A percentile compares a stretch with the other conserved stretches of the same genome.
phyloP scores from a whole-genome alignment of 306 rosid genomes.

The Fagus crenata region DNA sequence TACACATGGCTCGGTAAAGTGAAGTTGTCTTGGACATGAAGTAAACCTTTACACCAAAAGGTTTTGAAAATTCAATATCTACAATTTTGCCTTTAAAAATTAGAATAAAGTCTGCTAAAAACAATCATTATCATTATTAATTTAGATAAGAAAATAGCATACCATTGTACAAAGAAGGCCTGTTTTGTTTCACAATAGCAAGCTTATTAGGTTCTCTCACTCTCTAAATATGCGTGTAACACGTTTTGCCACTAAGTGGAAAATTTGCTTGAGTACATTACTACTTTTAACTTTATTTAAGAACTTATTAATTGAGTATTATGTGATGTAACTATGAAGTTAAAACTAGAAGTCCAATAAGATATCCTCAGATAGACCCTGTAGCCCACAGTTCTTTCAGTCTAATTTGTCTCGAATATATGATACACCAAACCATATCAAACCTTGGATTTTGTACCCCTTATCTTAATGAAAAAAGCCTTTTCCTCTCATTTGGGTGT shows the following conservation, averaged over 20 bases:
- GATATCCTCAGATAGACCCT: conserved; percentile 25
- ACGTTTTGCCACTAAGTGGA: neutral
- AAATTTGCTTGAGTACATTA: neutral
- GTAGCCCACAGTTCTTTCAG: conserved; percentile 37
- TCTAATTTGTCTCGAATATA: conserved; percentile 49
- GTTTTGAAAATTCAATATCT: neutral
- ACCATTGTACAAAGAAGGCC: neutral
- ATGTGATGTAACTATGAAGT: neutral
- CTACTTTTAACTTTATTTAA: neutral
- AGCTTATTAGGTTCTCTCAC: neutral
- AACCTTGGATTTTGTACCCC: conserved; percentile 42
- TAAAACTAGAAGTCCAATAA: neutral
- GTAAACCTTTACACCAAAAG: neutral
- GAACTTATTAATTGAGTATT: neutral
- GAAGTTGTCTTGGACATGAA: neutral
- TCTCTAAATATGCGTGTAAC: neutral
- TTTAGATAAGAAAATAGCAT: neutral
- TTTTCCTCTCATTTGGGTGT: conserved; percentile 36
- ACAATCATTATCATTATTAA: neutral
- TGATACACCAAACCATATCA: conserved; percentile 41
- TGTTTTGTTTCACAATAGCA: neutral
- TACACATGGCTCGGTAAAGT: conserved; percentile 18
- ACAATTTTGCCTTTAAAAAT: conserved; percentile 5
- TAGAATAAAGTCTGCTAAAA: neutral
- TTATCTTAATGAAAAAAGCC: conserved; percentile 31